Conservation (phyloP, 352 stramenopile genomes). For the Pythium brachiatum region DNA sequence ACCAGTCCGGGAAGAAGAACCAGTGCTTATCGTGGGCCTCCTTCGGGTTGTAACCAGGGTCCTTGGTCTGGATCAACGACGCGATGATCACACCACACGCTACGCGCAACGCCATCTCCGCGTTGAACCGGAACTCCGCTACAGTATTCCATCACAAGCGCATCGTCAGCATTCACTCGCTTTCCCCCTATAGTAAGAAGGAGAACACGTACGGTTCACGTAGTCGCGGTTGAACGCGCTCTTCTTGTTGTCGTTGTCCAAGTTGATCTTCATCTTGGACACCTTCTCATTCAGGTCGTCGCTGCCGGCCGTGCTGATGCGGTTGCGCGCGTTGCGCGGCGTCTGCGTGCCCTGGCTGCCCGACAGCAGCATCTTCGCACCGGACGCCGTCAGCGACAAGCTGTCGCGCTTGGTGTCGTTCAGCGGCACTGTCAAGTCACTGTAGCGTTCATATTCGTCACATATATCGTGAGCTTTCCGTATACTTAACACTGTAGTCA, state of each 20-base stretch:
- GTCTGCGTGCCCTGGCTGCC: constrained; percentile 29
- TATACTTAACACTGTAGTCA: no score
- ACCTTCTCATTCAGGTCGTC: constrained; percentile 62
- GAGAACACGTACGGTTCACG: constrained; percentile 46
- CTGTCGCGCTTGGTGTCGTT: constrained; percentile 25
- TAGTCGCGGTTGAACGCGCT: constrained; percentile 41
- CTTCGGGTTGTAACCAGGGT: constrained; percentile 42
- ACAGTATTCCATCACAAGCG: background rate
- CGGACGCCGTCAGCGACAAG: background rate
- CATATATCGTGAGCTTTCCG: background rate
- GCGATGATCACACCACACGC: constrained; percentile 65
- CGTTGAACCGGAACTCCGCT: constrained; percentile 71
- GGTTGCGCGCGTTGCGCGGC: constrained; percentile 28
- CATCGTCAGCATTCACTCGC: constrained; percentile 4
- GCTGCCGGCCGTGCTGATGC: constrained; percentile 48
- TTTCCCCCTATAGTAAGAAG: background rate
- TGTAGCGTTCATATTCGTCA: constrained; percentile 5
- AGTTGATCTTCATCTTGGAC: constrained; percentile 66
- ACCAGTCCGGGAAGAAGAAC: constrained; percentile 69
- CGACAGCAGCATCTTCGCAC: background rate
- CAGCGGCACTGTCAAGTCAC: constrained; percentile 32
- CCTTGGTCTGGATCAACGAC: constrained; percentile 62
- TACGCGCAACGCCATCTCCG: constrained; percentile 64
- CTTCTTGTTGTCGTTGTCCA: constrained; percentile 58
- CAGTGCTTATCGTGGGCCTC: constrained; percentile 59